A percentile compares a stretch with the other conserved stretches of the same genome.
Evolutionary conservation across 1,284 basidiomycete species (phyloP).

Genomic region (Wolfiporia cocos): DNA sequence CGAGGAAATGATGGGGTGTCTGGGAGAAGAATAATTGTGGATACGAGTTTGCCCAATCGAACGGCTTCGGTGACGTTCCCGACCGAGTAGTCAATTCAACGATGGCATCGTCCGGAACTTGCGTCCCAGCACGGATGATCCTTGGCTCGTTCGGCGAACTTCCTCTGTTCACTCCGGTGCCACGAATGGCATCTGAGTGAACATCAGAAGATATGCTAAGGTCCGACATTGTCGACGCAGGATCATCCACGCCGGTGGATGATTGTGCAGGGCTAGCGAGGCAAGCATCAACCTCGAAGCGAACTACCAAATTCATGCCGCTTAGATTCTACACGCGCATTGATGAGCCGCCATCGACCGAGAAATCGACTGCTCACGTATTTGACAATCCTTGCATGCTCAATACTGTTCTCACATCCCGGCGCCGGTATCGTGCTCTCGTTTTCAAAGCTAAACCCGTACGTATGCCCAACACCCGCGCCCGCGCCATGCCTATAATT

Average conservation of each 20-base stretch:
- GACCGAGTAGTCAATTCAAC: constrained; percentile 43
- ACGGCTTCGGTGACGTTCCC: constrained; percentile 20
- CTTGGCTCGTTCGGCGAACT: constrained; percentile 27
- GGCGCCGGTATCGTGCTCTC: constrained; percentile 34
- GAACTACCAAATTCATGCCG: constrained; percentile 23
- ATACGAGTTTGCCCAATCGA: constrained; percentile 32
- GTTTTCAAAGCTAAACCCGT: constrained; percentile 44
- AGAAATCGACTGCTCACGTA: constrained; percentile 35
- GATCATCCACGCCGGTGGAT: too few relatives aligned
- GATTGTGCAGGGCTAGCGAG: too few relatives aligned
- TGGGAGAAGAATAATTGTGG: constrained; percentile 52
- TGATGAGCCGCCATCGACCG: neutral
- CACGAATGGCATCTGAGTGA: constrained; percentile 19
- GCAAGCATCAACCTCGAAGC: constrained; percentile 29
- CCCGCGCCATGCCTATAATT: constrained; percentile 6
- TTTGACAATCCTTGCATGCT: constrained; percentile 44
- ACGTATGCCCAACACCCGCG: constrained; percentile 22
- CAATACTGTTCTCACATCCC: constrained; percentile 35
- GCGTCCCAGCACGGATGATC: constrained; percentile 31
- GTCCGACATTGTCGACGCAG: neutral
- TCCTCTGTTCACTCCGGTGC: neutral
- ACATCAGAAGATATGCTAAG: constrained; percentile 25
- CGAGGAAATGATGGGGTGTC: constrained; percentile 45
- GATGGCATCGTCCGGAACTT: constrained; percentile 35
- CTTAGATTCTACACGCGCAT: constrained; percentile 16